Conservation (phyloP, 306 rosid genomes). For the Pueraria montana region DNA sequence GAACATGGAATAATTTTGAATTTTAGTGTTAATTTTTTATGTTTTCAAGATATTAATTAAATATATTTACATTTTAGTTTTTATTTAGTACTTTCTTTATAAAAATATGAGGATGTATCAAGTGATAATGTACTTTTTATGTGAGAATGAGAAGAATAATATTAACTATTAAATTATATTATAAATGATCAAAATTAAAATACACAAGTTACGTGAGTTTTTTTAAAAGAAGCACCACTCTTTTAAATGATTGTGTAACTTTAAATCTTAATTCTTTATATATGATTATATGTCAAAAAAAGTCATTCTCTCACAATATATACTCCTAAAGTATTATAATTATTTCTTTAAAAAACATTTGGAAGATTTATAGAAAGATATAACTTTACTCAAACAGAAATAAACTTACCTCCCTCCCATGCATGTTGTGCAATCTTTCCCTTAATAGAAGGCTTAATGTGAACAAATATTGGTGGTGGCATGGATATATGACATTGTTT, state of each 20-base stretch:
- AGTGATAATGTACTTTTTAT: too few relatives aligned
- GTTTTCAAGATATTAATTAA: neutral
- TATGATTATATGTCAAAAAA: too few relatives aligned
- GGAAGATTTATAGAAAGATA: neutral
- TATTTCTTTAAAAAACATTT: neutral
- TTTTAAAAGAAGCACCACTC: too few relatives aligned
- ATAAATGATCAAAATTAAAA: too few relatives aligned
- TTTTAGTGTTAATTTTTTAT: neutral
- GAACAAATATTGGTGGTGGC: conserved; percentile 15
- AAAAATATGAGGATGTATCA: neutral
- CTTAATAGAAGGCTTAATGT: conserved; percentile 23
- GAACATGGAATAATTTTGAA: neutral
- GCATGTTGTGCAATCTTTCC: conserved; percentile 40
- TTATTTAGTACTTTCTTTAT: neutral
- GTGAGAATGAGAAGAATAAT: too few relatives aligned
- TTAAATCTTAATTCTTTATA: too few relatives aligned
- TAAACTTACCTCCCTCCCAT: neutral
- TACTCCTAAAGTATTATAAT: neutral
- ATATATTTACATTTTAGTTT: neutral
- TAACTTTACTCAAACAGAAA: neutral
- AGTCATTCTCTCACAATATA: too few relatives aligned
- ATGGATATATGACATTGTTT: neutral
- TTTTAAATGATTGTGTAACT: too few relatives aligned
- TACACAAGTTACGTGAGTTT: too few relatives aligned
- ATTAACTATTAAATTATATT: too few relatives aligned